Evolutionary conservation across 2,329 filamentous ascomycete species (phyloP), one percentile per base, ranked within the genome.

Genomic region (Endoconidiophora laricicola): DNA sequence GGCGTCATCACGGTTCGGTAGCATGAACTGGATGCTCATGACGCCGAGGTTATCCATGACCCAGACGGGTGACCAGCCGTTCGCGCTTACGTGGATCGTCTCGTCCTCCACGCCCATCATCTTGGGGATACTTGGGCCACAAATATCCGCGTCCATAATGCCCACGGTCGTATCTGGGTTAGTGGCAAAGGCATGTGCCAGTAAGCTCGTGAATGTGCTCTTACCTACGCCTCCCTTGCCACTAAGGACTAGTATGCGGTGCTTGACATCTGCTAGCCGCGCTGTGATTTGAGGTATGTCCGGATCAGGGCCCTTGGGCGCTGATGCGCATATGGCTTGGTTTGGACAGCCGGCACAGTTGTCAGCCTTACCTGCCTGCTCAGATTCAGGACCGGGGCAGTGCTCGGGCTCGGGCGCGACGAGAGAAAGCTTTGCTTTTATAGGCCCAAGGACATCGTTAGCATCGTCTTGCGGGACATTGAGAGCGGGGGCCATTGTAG

Each of bases 1-100:
- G 3, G 91, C 91, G 61, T 94, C 88, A 63, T 98, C 90, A 44
- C 85, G 75, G 59, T 86, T 86, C 0, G 91, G 91, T 43, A 98
- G 71, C 86, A 98, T 94, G 63, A 98, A 98, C 65, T 98, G 91
- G 56, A 98, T 86, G 60, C 83, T 91, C 90, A 98, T 96, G 46
- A 94, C 86, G 1, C 83, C 85, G 3, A 98, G 70, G 59, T 96
- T 98, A 58, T 96, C 91, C 58, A 81, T 76, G 14, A 94, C 88
- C 85, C 88, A 96, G 12, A 96, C 90, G 0, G 91, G 91, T 60
- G 83, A 86, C 91, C 88, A 95, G 2, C 91, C 91, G 1, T 81
- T 78, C 48, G 78, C 82, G 61, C 81, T 91, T 48, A 94, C 79
- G 63, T 98, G 91, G 48, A 98, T 91, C 1, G 84, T 94, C 67